phyloP scores from a whole-genome alignment of 352 stramenopile species.

The Pythium brachiatum region DNA sequence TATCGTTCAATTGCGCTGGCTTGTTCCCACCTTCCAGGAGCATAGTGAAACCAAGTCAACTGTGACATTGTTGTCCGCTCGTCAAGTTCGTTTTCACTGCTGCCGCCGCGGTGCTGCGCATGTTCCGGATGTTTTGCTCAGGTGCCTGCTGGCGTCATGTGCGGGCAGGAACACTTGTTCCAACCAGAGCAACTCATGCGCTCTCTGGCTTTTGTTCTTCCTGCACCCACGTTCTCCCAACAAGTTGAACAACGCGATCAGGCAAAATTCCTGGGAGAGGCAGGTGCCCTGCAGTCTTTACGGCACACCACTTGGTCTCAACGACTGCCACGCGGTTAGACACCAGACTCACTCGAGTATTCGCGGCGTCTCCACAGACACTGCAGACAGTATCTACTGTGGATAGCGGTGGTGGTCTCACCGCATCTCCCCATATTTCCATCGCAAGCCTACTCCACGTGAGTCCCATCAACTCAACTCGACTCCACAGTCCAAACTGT shows the following conservation, averaged over 20 bases:
- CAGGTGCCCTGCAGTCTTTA: not conserved
- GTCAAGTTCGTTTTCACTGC: too few relatives aligned
- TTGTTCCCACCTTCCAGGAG: conserved; percentile 14
- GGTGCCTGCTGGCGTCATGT: conserved; percentile 20
- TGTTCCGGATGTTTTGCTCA: conserved; percentile 23
- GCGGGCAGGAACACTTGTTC: conserved; percentile 14
- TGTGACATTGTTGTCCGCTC: not conserved
- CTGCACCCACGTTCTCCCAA: not conserved
- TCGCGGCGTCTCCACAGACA: not conserved
- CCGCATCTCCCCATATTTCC: not conserved
- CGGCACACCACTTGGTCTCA: not conserved
- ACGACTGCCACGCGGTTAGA: not conserved
- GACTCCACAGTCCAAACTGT: not conserved
- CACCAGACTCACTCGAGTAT: not conserved
- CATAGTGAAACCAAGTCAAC: conserved; percentile 1
- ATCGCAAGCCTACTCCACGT: not conserved
- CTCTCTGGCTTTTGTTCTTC: conserved; percentile 19
- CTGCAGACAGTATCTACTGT: too few relatives aligned
- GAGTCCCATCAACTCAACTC: conserved; percentile 1
- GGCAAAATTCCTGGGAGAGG: conserved; percentile 8
- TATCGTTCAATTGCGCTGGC: conserved; percentile 21
- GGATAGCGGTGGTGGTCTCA: not conserved
- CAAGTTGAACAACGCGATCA: conserved; percentile 5
- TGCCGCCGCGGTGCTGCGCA: too few relatives aligned
- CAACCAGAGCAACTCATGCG: not conserved